Conservation (phyloP, 306 rosid genomes). For the Lupinus albus region DNA sequence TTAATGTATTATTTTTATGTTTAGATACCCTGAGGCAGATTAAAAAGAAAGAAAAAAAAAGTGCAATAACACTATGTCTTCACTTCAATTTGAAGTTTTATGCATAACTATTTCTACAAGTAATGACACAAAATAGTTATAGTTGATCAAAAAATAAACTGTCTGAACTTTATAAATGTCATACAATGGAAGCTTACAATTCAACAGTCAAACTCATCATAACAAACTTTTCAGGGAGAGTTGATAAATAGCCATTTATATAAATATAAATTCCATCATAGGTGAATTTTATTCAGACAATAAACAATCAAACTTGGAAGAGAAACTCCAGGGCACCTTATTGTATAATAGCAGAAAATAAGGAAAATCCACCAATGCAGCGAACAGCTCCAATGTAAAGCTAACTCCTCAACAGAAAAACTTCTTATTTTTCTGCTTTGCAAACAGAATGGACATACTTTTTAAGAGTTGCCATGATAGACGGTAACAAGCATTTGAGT, state of each 20-base stretch:
- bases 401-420: slow-evolving; percentile 61
- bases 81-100: neutral
- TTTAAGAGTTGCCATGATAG: slow-evolving; percentile 28
- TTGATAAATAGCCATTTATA: slow-evolving; percentile 3
- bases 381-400: slow-evolving; percentile 43
- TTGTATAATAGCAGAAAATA: slow-evolving; percentile 36
- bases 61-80: neutral
- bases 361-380: slow-evolving; percentile 6
- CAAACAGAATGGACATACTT: slow-evolving; percentile 30
- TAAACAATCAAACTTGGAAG: slow-evolving; percentile 31
- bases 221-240: neutral
- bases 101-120: neutral
- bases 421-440: slow-evolving; percentile 58
- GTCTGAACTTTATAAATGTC: slow-evolving; percentile 19
- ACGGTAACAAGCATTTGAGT: slow-evolving; percentile 8
- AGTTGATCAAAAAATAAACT: neutral
- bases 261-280: slow-evolving; percentile 32
- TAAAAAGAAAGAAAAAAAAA: too few relatives aligned
- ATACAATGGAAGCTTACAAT: neutral
- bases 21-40: too few relatives aligned
- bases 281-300: slow-evolving; percentile 23
- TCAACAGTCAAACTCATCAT: slow-evolving; percentile 31
- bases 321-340: slow-evolving; percentile 24
- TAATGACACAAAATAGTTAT: neutral
- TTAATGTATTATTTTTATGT: too few relatives aligned